Conservation (phyloP, 176 grass and related monocot species). For the Eremochloa ophiuroides region DNA sequence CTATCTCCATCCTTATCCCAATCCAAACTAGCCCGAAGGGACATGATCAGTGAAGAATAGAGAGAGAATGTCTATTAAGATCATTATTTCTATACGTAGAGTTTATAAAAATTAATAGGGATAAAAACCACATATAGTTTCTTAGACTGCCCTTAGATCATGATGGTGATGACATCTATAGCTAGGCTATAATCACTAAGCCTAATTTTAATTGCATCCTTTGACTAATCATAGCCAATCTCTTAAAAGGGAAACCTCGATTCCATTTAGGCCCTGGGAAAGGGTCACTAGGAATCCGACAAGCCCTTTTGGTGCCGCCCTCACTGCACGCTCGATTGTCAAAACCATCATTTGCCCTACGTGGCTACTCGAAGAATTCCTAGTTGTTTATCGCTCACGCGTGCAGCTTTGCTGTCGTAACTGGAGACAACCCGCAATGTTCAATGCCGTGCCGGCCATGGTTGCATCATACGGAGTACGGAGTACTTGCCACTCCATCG, state of each 20-base stretch:
- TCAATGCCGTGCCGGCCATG: background rate
- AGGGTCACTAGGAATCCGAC: constrained; percentile 5
- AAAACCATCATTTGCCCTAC: background rate
- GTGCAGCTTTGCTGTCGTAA: background rate
- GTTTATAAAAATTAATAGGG: too few species aligned
- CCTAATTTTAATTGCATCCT: background rate
- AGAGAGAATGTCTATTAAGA: too few species aligned
- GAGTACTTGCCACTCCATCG: background rate
- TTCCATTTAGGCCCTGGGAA: background rate
- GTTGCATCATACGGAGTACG: constrained; percentile 17
- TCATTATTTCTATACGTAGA: too few species aligned
- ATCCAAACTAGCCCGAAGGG: too few species aligned
- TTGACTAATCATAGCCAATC: background rate
- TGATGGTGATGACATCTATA: too few species aligned
- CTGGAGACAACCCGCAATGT: constrained; percentile 7
- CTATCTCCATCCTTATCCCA: too few species aligned
- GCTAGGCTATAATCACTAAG: too few species aligned
- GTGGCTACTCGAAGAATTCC: background rate
- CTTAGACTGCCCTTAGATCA: too few species aligned
- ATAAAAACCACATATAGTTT: too few species aligned
- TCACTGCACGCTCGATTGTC: background rate
- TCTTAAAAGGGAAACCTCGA: background rate
- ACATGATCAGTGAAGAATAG: too few species aligned
- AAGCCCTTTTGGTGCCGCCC: background rate
- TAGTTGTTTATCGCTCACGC: constrained; percentile 15